phyloP scores from a whole-genome alignment of 441 rosid species.

The Euphorbia schlechtendalii region DNA sequence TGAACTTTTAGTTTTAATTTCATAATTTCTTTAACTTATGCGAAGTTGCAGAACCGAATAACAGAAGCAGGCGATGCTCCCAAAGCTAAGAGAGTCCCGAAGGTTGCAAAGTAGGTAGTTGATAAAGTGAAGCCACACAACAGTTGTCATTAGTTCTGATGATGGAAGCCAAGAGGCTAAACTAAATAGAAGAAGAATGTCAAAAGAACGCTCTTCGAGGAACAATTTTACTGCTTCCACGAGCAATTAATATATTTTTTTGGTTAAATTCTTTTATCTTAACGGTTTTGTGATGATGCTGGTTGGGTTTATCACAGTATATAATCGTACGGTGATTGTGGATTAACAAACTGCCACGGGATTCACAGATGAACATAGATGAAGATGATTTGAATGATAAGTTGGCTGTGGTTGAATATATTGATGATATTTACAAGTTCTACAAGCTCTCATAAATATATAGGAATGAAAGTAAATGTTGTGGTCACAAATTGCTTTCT shows the following conservation, averaged over 20 bases:
- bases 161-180: constrained; percentile 18
- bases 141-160: constrained; percentile 62
- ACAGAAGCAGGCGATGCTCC: constrained; percentile 9
- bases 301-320: constrained; percentile 8
- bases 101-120: constrained; percentile 20
- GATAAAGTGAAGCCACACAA: constrained; percentile 28
- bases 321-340: constrained; percentile 46
- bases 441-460: no score
- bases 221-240: constrained; percentile 50
- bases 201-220: constrained; percentile 25
- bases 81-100: constrained; percentile 9
- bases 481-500: no score
- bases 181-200: constrained; percentile 22
- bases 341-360: constrained; percentile 34
- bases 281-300: not conserved
- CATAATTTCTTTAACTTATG: not conserved
- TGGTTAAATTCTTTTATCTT: not conserved
- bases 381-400: constrained; percentile 56
- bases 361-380: constrained; percentile 50
- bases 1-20: not conserved
- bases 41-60: constrained; percentile 28
- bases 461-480: no score
- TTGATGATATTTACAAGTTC: constrained; percentile 85
- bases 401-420: constrained; percentile 74
- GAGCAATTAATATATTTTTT: constrained; percentile 47